These are phyloP conservation scores for Buddleja alternifolia DNA, from an alignment of 257 asterid species.

Conservation along the genomic window DNA sequence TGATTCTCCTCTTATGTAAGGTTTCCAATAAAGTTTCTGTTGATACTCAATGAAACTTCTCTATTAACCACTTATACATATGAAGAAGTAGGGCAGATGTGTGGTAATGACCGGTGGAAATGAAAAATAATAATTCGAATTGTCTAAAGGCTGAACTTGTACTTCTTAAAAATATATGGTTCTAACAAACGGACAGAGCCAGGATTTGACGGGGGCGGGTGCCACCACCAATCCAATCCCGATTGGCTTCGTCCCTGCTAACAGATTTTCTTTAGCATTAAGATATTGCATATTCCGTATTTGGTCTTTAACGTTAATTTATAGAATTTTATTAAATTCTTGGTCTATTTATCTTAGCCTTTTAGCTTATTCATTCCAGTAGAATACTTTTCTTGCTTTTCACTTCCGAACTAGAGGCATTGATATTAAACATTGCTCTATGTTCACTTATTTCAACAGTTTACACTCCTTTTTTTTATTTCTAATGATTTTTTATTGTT, in stretches of 20 bases:
- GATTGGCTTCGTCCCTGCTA: too few relatives aligned
- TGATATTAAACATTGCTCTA: not conserved
- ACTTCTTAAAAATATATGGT: not conserved
- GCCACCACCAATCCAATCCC: too few relatives aligned
- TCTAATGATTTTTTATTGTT: not conserved
- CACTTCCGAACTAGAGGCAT: constrained; percentile 2
- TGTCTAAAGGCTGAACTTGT: not conserved
- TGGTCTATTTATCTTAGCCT: constrained; percentile 8
- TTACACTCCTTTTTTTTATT: not conserved
- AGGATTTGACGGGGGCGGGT: too few relatives aligned
- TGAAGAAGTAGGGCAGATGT: constrained; percentile 2
- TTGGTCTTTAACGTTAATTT: not conserved
- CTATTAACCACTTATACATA: constrained; percentile 15
- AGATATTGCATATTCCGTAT: constrained; percentile 1
- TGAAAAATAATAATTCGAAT: not conserved
- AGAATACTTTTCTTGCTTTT: not conserved
- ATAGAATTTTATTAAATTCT: too few relatives aligned
- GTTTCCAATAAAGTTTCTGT: not conserved
- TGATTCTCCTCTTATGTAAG: constrained; percentile 23
- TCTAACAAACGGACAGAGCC: too few relatives aligned
- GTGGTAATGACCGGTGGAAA: not conserved
- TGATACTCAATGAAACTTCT: constrained; percentile 15
- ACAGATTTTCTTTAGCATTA: not conserved
- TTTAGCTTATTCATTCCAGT: constrained; percentile 15
- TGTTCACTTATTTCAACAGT: not conserved